Conservation (phyloP, 2,329 filamentous ascomycete species). For the Ascosphaera apis region DNA sequence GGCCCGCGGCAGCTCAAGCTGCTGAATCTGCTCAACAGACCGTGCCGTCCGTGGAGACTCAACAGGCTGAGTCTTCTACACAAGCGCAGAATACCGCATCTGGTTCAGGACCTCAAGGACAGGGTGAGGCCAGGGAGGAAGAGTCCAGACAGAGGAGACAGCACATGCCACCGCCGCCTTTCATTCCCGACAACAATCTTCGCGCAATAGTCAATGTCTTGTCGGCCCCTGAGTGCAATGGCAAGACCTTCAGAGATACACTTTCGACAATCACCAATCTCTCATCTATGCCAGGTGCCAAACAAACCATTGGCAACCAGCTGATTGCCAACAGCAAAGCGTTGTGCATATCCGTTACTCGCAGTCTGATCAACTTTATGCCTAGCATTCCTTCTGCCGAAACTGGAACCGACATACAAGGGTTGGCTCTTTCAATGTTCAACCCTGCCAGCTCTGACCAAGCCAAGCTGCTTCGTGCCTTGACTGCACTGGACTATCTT, state of each 20-base stretch:
- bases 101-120: conserved; percentile 12
- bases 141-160: conserved; percentile 34
- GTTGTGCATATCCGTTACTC: conserved; percentile 62
- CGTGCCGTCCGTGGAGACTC: conserved; percentile 9
- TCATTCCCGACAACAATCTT: conserved; percentile 73
- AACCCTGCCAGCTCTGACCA: conserved; percentile 91
- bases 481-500: conserved; percentile 86
- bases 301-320: conserved; percentile 78
- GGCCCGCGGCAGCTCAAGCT: too few species aligned
- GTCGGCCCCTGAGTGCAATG: conserved; percentile 84
- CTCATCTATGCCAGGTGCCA: conserved; percentile 74
- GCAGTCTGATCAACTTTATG: conserved; percentile 63
- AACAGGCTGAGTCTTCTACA: conserved; percentile 10
- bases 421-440: conserved; percentile 81
- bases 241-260: conserved; percentile 94
- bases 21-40: conserved; percentile 16
- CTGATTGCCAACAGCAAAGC: conserved; percentile 68
- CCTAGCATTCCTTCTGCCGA: conserved; percentile 69
- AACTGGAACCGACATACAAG: conserved; percentile 84
- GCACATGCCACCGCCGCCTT: conserved; percentile 49
- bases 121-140: conserved; percentile 14
- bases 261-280: conserved; percentile 97
- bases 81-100: conserved; percentile 6
- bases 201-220: conserved; percentile 92
- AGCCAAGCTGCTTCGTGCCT: conserved; percentile 74